These are phyloP conservation scores for Stylosanthes scabra DNA, from an alignment of 331 rosid genomes.

Conservation along the genomic window DNA sequence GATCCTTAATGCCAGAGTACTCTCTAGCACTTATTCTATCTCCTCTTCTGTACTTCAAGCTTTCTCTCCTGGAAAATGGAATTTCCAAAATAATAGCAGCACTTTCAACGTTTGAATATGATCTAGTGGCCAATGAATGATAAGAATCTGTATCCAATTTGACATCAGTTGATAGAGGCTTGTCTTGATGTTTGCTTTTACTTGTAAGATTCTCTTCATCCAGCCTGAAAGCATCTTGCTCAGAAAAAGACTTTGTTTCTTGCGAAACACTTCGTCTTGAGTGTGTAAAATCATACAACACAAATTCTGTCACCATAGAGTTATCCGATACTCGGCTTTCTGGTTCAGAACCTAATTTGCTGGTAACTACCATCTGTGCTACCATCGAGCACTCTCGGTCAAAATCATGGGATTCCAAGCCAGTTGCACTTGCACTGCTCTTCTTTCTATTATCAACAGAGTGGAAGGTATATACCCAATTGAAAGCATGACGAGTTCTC, in stretches of 20 bases:
- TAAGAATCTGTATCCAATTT: constrained; percentile 49
- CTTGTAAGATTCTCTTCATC: constrained; percentile 39
- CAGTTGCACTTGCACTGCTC: constrained; percentile 69
- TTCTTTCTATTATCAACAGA: constrained; percentile 70
- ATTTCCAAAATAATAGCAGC: constrained; percentile 85
- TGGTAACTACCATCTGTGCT: constrained; percentile 91
- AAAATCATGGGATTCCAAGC: constrained; percentile 52
- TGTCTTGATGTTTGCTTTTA: constrained; percentile 49
- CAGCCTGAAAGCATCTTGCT: constrained; percentile 40
- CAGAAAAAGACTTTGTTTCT: constrained; percentile 34
- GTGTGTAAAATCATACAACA: constrained; percentile 55
- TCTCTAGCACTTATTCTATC: constrained; percentile 48
- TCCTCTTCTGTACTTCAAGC: constrained; percentile 68
- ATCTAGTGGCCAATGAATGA: constrained; percentile 55
- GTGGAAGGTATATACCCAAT: constrained; percentile 84
- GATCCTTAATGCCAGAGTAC: constrained; percentile 40
- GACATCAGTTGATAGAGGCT: constrained; percentile 39
- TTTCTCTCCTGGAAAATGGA: constrained; percentile 80
- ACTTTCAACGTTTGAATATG: constrained; percentile 65
- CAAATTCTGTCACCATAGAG: constrained; percentile 70
- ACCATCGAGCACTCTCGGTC: constrained; percentile 67
- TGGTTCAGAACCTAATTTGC: constrained; percentile 73
- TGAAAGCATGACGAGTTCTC: constrained; percentile 65
- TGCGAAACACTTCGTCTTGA: constrained; percentile 44
- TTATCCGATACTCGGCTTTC: constrained; percentile 63